phyloP scores from a whole-genome alignment of 1,284 basidiomycete genomes.

The Ganoderma boninense region DNA sequence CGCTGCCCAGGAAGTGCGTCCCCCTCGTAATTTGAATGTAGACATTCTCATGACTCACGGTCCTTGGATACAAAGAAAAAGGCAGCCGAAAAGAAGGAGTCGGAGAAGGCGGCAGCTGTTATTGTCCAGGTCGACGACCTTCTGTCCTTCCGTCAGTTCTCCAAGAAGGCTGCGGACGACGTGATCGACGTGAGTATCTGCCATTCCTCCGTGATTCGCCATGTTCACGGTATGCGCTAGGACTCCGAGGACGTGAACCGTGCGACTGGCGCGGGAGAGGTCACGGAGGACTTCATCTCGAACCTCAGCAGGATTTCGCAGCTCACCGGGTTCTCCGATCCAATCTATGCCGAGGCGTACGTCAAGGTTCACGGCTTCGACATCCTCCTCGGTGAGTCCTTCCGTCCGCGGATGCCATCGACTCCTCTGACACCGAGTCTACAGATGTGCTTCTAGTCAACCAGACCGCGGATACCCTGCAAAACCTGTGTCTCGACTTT shows the following conservation, averaged over 20 bases:
- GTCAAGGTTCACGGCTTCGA: conserved; percentile 99
- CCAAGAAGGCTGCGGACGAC: conserved; percentile 87
- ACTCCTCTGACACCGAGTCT: background rate
- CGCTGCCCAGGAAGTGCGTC: conserved; percentile 83
- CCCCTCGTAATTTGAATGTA: conserved; percentile 40
- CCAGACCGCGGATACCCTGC: conserved; percentile 93
- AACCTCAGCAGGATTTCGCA: conserved; percentile 96
- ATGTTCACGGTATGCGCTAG: conserved; percentile 47
- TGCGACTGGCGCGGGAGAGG: conserved; percentile 88
- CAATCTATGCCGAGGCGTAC: conserved; percentile 98
- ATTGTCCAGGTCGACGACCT: conserved; percentile 94
- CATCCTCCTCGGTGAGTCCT: conserved; percentile 79
- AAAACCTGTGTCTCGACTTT: conserved; percentile 98
- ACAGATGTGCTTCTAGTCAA: conserved; percentile 96
- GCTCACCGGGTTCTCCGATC: conserved; percentile 97
- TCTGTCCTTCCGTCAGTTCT: conserved; percentile 93
- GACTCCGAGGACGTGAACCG: conserved; percentile 90
- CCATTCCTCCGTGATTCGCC: background rate
- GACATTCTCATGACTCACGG: background rate
- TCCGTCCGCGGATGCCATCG: background rate
- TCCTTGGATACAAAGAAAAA: conserved; percentile 61
- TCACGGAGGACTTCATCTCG: conserved; percentile 95
- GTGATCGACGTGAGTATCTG: conserved; percentile 75
- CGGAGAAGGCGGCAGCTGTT: conserved; percentile 77
- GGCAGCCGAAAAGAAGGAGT: conserved; percentile 87